phyloP scores from a whole-genome alignment of 495 filamentous ascomycete species.

The Viridothelium virens region DNA sequence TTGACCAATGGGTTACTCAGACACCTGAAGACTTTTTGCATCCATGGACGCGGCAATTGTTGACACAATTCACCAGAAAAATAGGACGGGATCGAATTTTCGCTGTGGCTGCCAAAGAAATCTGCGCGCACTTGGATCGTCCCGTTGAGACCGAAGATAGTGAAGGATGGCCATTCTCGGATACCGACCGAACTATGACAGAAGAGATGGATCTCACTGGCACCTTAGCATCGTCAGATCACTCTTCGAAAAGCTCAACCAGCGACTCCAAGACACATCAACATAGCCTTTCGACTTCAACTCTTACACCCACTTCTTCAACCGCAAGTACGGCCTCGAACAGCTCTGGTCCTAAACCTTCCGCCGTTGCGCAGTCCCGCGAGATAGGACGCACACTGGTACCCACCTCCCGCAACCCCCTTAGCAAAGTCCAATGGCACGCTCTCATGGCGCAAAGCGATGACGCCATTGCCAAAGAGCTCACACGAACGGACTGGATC shows the following conservation, averaged over 20 bases:
- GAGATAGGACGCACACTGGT: conserved; percentile 59
- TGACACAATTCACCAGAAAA: conserved; percentile 62
- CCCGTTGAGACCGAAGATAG: conserved; percentile 40
- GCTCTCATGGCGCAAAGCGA: conserved; percentile 72
- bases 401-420: conserved; percentile 48
- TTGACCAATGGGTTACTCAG: conserved; percentile 80
- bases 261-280: conserved; percentile 7
- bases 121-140: conserved; percentile 57
- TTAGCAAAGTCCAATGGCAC: conserved; percentile 76
- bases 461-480: conserved; percentile 77
- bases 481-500: conserved; percentile 94
- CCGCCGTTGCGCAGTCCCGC: conserved; percentile 64
- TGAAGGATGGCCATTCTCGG: conserved; percentile 33
- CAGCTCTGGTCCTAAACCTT: conserved; percentile 41
- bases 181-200: conserved; percentile 23
- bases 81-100: conserved; percentile 66
- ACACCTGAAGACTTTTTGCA: conserved; percentile 91
- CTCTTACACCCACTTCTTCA: conserved; percentile 23
- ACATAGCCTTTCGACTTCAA: conserved; percentile 22
- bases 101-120: conserved; percentile 74
- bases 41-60: conserved; percentile 58
- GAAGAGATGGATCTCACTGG: conserved; percentile 13
- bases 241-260: neutral
- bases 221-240: neutral
- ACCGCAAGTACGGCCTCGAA: conserved; percentile 23